Evolutionary conservation across 148 eudicot genomes (phyloP).

Genomic region (Rhododendron williamsianum): DNA sequence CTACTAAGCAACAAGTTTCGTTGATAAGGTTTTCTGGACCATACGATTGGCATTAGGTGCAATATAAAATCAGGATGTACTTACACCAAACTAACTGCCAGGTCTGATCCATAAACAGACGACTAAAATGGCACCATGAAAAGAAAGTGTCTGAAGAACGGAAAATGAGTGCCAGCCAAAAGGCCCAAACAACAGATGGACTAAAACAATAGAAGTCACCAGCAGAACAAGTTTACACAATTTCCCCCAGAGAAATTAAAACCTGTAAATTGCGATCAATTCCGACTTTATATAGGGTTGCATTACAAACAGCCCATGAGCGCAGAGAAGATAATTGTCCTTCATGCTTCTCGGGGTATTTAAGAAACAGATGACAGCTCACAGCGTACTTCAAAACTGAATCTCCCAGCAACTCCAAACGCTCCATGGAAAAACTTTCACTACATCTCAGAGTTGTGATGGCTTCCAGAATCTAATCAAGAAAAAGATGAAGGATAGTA

Average conservation of each 20-base stretch:
- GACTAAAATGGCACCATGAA: neutral
- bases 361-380: conserved; percentile 73
- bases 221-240: neutral
- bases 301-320: conserved; percentile 56
- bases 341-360: conserved; percentile 63
- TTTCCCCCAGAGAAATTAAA: conserved; percentile 1
- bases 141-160: neutral
- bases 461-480: conserved; percentile 73
- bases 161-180: neutral
- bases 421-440: conserved; percentile 82
- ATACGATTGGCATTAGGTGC: neutral
- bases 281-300: conserved; percentile 70
- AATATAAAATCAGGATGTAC: neutral
- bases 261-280: conserved; percentile 58
- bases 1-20: neutral
- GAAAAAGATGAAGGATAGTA: neutral
- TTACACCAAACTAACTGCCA: neutral
- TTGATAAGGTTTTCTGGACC: neutral
- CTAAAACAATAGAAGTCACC: neutral
- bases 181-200: neutral
- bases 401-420: conserved; percentile 94
- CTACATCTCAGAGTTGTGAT: conserved; percentile 79
- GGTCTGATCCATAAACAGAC: neutral
- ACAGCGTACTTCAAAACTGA: conserved; percentile 81
- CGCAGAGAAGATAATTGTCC: conserved; percentile 67